These are phyloP conservation scores for Penicillium odoratum DNA, from an alignment of 495 filamentous ascomycete species.

Conservation along the genomic window DNA sequence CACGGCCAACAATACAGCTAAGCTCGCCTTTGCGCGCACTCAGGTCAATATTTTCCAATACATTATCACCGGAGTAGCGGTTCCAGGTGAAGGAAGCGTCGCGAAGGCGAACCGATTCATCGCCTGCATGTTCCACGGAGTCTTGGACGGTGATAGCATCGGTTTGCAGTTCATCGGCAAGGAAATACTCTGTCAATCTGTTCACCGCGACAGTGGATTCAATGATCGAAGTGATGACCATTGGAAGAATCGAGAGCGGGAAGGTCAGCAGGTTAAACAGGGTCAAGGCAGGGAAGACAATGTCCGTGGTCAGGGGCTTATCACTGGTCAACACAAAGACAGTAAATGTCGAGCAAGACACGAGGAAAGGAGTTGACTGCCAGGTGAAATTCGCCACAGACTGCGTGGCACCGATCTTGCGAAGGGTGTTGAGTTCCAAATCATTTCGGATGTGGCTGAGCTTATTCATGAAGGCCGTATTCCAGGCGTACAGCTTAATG, in stretches of 20 bases:
- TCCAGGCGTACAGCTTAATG: constrained; percentile 99
- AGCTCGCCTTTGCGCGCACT: constrained; percentile 87
- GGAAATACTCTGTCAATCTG: constrained; percentile 82
- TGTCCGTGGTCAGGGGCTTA: constrained; percentile 82
- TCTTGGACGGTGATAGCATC: constrained; percentile 74
- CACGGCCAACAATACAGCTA: constrained; percentile 90
- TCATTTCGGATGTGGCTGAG: constrained; percentile 94
- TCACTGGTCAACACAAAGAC: constrained; percentile 86
- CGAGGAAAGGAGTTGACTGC: constrained; percentile 98
- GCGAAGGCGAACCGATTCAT: constrained; percentile 79
- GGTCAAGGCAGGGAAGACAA: constrained; percentile 93
- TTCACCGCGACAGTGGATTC: constrained; percentile 92
- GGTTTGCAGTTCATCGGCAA: constrained; percentile 83
- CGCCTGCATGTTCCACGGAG: constrained; percentile 67
- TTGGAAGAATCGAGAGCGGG: constrained; percentile 89
- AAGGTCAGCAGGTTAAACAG: constrained; percentile 94
- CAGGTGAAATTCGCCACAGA: constrained; percentile 97
- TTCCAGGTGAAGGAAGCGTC: constrained; percentile 96
- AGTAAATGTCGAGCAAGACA: constrained; percentile 94
- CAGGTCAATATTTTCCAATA: constrained; percentile 78
- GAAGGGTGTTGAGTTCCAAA: constrained; percentile 88
- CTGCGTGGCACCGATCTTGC: constrained; percentile 92
- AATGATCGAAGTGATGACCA: constrained; percentile 96
- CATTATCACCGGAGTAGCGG: constrained; percentile 61
- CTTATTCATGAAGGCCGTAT: constrained; percentile 94